These are phyloP conservation scores for Tulasnella sp. DNA, from an alignment of 768 basidiomycete genomes.

Conservation along the genomic window DNA sequence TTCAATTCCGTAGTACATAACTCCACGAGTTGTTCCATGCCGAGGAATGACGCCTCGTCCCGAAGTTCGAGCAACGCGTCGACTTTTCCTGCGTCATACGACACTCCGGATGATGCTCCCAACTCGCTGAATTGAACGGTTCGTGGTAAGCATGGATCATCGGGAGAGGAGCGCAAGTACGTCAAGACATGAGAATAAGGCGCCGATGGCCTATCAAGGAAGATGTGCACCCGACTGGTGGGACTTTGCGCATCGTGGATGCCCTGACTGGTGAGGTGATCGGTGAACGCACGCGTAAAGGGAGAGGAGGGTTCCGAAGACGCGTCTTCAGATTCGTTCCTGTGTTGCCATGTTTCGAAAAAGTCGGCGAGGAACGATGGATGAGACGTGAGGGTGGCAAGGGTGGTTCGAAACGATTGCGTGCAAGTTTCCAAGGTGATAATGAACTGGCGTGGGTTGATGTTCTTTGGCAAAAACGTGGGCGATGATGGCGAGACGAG, in stretches of 20 bases:
- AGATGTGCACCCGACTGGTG: slow-evolving; percentile 46
- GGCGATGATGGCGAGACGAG: slow-evolving; percentile 40
- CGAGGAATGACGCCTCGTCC: slow-evolving; percentile 68
- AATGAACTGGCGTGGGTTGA: slow-evolving; percentile 50
- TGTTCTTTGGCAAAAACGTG: slow-evolving; percentile 32
- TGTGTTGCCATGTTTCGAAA: slow-evolving; percentile 28
- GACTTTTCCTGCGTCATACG: slow-evolving; percentile 30
- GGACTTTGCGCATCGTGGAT: slow-evolving; percentile 25
- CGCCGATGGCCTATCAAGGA: slow-evolving; percentile 66
- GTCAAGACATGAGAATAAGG: slow-evolving; percentile 64
- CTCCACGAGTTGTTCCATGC: slow-evolving; percentile 47
- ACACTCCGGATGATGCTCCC: background rate
- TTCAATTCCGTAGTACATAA: slow-evolving; percentile 55
- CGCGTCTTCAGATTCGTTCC: too few relatives aligned
- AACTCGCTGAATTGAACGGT: slow-evolving; percentile 36
- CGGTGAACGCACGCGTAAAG: slow-evolving; percentile 43
- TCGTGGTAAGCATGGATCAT: slow-evolving; percentile 40
- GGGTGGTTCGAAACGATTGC: slow-evolving; percentile 47
- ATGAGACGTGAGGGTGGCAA: slow-evolving; percentile 54
- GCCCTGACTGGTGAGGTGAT: slow-evolving; percentile 37
- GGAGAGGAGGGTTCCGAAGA: slow-evolving; percentile 23
- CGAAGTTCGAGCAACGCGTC: slow-evolving; percentile 62
- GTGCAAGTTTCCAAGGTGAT: slow-evolving; percentile 67
- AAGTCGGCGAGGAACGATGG: slow-evolving; percentile 55
- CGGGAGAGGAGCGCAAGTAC: slow-evolving; percentile 46